A percentile compares a stretch with the other conserved stretches of the same genome.
These are phyloP conservation scores for Mallotus repandus DNA, from an alignment of 441 rosid species.

Conservation along the genomic window DNA sequence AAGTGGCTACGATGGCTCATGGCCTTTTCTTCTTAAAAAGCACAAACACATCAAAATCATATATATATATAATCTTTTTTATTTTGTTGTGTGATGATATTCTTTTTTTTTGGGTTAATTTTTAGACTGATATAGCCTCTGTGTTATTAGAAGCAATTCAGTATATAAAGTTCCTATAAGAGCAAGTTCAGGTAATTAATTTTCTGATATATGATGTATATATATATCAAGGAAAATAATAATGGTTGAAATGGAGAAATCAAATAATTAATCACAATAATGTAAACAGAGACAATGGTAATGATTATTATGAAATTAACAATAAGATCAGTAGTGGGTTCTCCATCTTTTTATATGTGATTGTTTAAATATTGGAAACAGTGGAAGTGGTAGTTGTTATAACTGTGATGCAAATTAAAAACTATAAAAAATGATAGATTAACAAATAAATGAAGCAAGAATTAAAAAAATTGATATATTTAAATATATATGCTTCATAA, in stretches of 20 bases:
- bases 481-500: not conserved
- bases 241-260: not conserved
- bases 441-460: not conserved
- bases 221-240: no score
- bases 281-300: not conserved
- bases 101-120: conserved; percentile 1
- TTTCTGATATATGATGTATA: not conserved
- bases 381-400: conserved; percentile 17
- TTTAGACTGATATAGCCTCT: conserved; percentile 87
- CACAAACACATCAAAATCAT: not conserved
- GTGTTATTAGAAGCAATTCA: conserved; percentile 80
- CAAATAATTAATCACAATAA: not conserved
- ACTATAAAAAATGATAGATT: not conserved
- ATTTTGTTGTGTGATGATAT: not conserved
- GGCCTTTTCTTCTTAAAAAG: conserved; percentile 10
- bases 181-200: conserved; percentile 76
- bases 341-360: not conserved
- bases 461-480: no score
- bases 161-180: conserved; percentile 71
- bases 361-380: conserved; percentile 4
- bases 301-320: not conserved
- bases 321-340: conserved; percentile 5
- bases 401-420: not conserved
- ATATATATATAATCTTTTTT: conserved; percentile 3
- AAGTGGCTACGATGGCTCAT: conserved; percentile 18